Evolutionary conservation across 148 eudicot genomes (phyloP).

Genomic region (Arctostaphylos glauca): DNA sequence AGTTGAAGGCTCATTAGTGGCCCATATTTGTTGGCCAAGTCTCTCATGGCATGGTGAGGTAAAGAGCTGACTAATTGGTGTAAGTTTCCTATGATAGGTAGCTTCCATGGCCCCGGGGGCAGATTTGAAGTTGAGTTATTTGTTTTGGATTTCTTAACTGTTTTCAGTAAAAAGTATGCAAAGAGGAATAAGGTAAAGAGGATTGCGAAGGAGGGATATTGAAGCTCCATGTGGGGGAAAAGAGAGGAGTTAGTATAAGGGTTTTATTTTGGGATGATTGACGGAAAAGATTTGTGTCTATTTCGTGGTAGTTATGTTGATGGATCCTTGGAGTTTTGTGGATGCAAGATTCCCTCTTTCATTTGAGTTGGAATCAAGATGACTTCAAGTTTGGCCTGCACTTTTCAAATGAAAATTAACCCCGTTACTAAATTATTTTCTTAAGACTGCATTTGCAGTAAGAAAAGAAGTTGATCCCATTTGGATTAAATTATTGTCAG

Average conservation of each 20-base stretch:
- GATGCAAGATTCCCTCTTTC: no score
- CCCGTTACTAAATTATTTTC: no score
- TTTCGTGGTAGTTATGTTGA: no score
- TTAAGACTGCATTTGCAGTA: no score
- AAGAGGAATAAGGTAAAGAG: neutral
- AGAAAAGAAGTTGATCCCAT: no score
- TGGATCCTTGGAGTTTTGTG: no score
- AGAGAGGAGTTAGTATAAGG: neutral
- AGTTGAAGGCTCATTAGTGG: slow-evolving; percentile 28
- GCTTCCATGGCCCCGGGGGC: slow-evolving; percentile 6
- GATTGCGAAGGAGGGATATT: neutral
- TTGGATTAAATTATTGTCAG: no score
- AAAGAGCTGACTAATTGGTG: slow-evolving; percentile 28
- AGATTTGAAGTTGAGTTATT: neutral
- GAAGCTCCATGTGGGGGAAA: neutral
- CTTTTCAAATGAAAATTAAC: no score
- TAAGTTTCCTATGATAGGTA: slow-evolving; percentile 12
- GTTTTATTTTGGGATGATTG: no score
- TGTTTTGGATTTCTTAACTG: neutral
- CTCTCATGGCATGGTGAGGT: slow-evolving; percentile 24
- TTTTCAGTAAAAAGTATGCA: neutral
- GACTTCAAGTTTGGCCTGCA: no score
- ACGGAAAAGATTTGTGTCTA: no score
- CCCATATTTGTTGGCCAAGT: slow-evolving; percentile 27
- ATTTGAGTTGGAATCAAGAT: no score